Evolutionary conservation across 768 basidiomycete species (phyloP), one percentile per base, ranked within the genome.

Genomic region (Leccinum rimulosum): DNA sequence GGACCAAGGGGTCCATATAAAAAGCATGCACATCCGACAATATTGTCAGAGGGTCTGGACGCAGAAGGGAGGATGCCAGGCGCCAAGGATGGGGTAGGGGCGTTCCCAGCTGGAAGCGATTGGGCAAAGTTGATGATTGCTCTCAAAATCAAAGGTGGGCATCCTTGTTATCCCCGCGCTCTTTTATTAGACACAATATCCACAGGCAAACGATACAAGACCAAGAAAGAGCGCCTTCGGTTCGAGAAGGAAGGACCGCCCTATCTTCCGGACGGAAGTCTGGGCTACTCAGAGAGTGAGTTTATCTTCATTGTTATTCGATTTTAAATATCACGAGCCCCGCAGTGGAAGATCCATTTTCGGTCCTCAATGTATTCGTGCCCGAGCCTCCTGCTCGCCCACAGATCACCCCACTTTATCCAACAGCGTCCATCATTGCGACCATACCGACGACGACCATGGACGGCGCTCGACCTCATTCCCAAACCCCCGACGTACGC

Each of bases 211-310:
- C 81, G 84, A 12, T 91, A 91, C 67, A 83, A 82, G 56, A 91
- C 89, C 2, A 93, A 93, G 77, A 91, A 88, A 65, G 90, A 93
- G 63, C 79, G 90, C 10, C 64, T 91, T 58, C 79, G 87, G n/a
- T 80, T 91, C 49, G 91, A 92, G 66, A 87, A 83, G 60, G 84
- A 86, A 60, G 90, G 90, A 0, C 88, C 87, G 17, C 91, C 90
- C 1, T 79, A 80, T 25, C 76, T 77, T 6, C 68, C 82, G n/a
- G 90, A 93, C 67, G 90, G 90, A n/a, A 91, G 90, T 70, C 74
- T 92, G 33, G 85, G 90, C 71, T 91, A 90, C 64, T 64, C 79
- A 27, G 83, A 89, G 71, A 83, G 89, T 90, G 66, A 45, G 84
- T 75, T 2, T 30, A 15, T 50, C 31, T 27, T 2, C 14, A 27